phyloP scores from a whole-genome alignment of 768 basidiomycete species.

The Phaffia tasmanica region DNA sequence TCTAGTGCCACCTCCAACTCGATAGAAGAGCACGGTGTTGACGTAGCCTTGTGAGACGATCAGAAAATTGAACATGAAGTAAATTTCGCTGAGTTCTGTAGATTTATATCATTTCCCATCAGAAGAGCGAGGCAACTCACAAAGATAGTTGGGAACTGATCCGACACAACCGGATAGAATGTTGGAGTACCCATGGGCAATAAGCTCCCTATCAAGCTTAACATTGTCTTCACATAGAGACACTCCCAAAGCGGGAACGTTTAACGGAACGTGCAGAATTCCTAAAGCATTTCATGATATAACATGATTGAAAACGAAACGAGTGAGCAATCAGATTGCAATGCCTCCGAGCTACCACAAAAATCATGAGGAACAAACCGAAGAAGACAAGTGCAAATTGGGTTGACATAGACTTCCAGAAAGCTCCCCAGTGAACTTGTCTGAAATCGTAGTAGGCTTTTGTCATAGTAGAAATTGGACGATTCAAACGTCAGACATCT shows the following conservation, averaged over 20 bases:
- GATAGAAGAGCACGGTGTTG: conserved; percentile 54
- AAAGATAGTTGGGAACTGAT: conserved; percentile 69
- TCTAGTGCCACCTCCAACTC: conserved; percentile 77
- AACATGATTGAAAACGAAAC: too few relatives aligned
- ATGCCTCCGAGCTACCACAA: too few relatives aligned
- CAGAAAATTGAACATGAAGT: too few relatives aligned
- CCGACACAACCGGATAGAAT: conserved; percentile 67
- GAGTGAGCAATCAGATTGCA: too few relatives aligned
- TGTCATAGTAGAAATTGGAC: not conserved
- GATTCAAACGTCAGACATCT: too few relatives aligned
- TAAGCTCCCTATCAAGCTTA: conserved; percentile 81
- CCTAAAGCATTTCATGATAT: too few relatives aligned
- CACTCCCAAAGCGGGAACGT: conserved; percentile 76
- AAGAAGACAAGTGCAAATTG: conserved; percentile 50
- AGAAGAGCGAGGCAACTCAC: conserved; percentile 31
- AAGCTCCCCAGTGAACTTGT: conserved; percentile 51
- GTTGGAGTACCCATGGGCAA: conserved; percentile 88
- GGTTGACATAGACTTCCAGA: conserved; percentile 68
- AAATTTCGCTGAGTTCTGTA: too few relatives aligned
- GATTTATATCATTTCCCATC: too few relatives aligned
- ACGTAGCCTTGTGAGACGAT: conserved; percentile 37
- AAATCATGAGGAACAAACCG: conserved; percentile 7
- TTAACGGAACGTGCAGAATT: conserved; percentile 37
- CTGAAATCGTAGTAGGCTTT: conserved; percentile 47
- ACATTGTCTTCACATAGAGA: conserved; percentile 74